Base-by-base conservation (phyloP, 768 basidiomycete species). In the Lentinula edodes region DNA sequence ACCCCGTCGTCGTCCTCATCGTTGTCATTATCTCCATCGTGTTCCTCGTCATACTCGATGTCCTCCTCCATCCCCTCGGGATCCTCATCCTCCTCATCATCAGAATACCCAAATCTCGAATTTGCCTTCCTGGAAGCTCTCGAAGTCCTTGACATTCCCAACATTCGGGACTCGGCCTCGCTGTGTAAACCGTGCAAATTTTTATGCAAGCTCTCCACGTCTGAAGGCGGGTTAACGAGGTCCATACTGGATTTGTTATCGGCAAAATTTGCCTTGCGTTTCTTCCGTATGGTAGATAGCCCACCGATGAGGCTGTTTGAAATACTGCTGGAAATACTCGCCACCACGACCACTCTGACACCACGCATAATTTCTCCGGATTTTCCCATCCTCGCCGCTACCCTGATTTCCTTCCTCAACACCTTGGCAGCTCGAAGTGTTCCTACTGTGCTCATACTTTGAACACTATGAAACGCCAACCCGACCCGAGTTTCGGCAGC, bases 381-480 rank as follows among this genome's bases (percentile, higher is more conserved):
- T 54, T 79, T 77, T 54, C 83, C 83, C 0, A 83, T 82, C 48
- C 82, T 67, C 0, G 80, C 76, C 5, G 88, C 83, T 9, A 83
- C 74, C 38, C 78, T 78, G 61, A 90, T 80, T 74, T 93, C 92
- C 20, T 90, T 77, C 16, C 90, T 83, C 34, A 93, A 81, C 23
- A 93, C 82, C 63, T 92, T 89, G 12, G 83, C 77, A 0, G 79
- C 92, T 48, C 88, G 86, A 20, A 89, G 75, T 15, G 87, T 91
- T 54, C 85, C 84, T 4, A 86, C 87, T 35, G 88, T 86, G 63
- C 83, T 85, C 89, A 94, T 93, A 10, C 90, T 83, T 61, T 85
- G 84, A 45, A 87, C 83, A 6, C 81, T 75, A 10, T 78, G 70
- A 61, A 84, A 91, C 6, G 91, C 89, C n/a, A 92, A 75, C 10